Evolutionary conservation across 495 filamentous ascomycete genomes (phyloP).

Genomic region (Penicillium bialowiezense): DNA sequence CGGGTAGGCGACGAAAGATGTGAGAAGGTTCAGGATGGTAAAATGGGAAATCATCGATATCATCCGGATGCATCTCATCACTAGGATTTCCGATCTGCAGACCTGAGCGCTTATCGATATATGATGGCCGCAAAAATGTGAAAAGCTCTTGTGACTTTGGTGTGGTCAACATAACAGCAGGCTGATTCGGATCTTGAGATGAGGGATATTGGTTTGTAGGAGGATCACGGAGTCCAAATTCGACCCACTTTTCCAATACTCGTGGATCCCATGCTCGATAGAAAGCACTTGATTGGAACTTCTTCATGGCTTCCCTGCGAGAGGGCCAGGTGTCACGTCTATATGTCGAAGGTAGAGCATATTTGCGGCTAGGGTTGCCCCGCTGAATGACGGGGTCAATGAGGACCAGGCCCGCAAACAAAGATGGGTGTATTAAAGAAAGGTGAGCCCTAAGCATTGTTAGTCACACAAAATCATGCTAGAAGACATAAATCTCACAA

Average conservation of each 20-base stretch:
- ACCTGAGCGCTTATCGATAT: constrained; percentile 16
- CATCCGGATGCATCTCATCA: constrained; percentile 26
- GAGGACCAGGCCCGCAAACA: constrained; percentile 64
- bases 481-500: constrained; percentile 24
- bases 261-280: constrained; percentile 61
- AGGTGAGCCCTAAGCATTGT: constrained; percentile 31
- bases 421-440: constrained; percentile 67
- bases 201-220: constrained; percentile 41
- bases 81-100: constrained; percentile 2
- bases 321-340: constrained; percentile 62
- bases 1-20: constrained; percentile 54
- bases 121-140: constrained; percentile 33
- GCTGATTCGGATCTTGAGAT: neutral
- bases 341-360: constrained; percentile 35
- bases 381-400: constrained; percentile 67
- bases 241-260: constrained; percentile 53
- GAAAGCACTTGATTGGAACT: constrained; percentile 39
- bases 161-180: constrained; percentile 53
- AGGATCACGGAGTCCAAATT: constrained; percentile 52
- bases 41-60: constrained; percentile 47
- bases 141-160: constrained; percentile 59
- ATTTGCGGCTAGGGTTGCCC: constrained; percentile 7
- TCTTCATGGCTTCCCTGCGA: constrained; percentile 44
- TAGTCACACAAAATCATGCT: too few species aligned
- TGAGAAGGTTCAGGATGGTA: constrained; percentile 62